Evolutionary conservation across 2,329 filamentous ascomycete genomes (phyloP).

Genomic region (Sporothrix brunneoviolacea): DNA sequence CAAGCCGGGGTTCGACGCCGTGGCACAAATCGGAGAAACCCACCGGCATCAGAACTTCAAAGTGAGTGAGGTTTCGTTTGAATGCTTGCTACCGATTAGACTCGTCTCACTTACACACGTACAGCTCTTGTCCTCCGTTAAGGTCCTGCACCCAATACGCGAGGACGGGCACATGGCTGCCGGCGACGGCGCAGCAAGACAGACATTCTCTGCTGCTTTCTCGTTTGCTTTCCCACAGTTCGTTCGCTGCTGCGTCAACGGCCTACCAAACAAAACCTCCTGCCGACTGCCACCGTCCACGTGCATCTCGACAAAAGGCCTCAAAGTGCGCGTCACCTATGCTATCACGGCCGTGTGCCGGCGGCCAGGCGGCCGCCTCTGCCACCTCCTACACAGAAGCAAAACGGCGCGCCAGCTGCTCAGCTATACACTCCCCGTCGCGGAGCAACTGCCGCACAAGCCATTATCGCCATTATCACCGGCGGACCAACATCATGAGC

Average conservation of each 20-base stretch:
- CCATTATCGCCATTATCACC: neutral
- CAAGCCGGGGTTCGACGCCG: neutral
- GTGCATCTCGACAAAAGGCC: neutral
- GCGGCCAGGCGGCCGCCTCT: neutral
- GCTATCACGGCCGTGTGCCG: constrained; percentile 3
- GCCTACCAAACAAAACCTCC: neutral
- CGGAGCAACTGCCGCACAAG: neutral
- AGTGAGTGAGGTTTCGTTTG: neutral
- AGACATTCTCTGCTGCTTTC: constrained; percentile 1
- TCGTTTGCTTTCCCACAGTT: neutral
- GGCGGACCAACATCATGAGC: no score
- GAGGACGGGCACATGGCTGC: no score
- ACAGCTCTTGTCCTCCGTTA: neutral
- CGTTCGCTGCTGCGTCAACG: neutral
- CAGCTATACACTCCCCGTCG: neutral
- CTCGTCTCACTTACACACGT: no score
- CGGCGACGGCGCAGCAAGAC: no score
- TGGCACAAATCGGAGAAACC: constrained; percentile 3
- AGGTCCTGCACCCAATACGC: neutral
- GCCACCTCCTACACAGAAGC: neutral
- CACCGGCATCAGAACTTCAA: neutral
- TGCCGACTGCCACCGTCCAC: constrained; percentile 10
- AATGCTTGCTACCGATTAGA: no score
- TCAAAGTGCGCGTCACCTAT: constrained; percentile 5
- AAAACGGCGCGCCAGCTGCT: neutral